These are phyloP conservation scores for Fomes fomentarius DNA, from an alignment of 1,284 basidiomycete genomes.

Conservation along the genomic window DNA sequence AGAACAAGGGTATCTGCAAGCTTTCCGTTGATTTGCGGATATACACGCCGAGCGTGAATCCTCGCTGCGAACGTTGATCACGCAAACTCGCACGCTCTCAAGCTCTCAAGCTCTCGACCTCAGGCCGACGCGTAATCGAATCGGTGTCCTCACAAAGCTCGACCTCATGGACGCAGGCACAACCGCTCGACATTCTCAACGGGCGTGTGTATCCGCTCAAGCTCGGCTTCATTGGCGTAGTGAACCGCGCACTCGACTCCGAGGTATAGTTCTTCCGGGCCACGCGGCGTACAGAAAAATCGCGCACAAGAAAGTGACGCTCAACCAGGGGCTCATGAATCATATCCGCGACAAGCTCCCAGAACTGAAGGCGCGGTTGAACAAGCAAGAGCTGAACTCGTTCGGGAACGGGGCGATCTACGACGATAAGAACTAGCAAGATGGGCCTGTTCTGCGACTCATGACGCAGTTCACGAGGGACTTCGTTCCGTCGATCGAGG, in stretches of 20 bases:
- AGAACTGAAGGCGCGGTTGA: constrained; percentile 98
- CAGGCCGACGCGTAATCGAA: constrained; percentile 94
- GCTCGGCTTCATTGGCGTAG: constrained; percentile 96
- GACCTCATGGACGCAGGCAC: constrained; percentile 99
- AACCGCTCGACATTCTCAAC: constrained; percentile 94
- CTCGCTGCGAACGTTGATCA: constrained; percentile 98
- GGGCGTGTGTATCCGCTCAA: constrained; percentile 97
- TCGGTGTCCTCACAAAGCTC: constrained; percentile 95
- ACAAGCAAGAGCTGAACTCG: constrained; percentile 97
- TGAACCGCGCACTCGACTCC: constrained; percentile 87
- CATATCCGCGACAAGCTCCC: constrained; percentile 99
- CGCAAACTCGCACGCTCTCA: constrained; percentile 97
- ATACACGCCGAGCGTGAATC: constrained; percentile 93
- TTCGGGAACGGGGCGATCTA: constrained; percentile 95
- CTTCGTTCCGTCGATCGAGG: constrained; percentile 98
- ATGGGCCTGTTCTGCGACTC: constrained; percentile 86
- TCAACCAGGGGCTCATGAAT: constrained; percentile 96
- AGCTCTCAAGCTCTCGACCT: constrained; percentile 96
- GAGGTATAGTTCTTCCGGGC: constrained; percentile 92
- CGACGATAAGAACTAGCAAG: constrained; percentile 92
- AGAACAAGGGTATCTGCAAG: constrained; percentile 98
- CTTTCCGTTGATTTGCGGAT: constrained; percentile 94
- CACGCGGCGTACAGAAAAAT: constrained; percentile 96
- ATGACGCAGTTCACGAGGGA: constrained; percentile 99
- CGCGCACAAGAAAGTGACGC: constrained; percentile 93